These are phyloP conservation scores for Amylostereum areolatum DNA, from an alignment of 1,284 basidiomycete species.

Conservation along the genomic window DNA sequence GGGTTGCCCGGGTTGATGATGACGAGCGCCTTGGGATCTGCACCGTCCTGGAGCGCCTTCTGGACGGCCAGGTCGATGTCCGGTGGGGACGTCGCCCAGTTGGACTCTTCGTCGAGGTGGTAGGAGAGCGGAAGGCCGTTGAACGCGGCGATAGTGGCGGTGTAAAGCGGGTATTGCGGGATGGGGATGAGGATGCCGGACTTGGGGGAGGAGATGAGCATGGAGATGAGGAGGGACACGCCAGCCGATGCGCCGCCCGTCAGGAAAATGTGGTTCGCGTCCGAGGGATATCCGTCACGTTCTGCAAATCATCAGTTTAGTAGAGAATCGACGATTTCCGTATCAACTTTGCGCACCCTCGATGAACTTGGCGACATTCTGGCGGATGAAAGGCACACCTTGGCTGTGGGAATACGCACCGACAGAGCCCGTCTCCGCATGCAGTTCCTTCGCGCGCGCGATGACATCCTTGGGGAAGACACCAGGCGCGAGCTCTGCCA, in stretches of 20 bases:
- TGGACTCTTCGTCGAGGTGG: constrained; percentile 77
- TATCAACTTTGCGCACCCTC: constrained; percentile 44
- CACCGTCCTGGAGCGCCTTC: constrained; percentile 61
- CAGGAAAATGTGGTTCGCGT: constrained; percentile 88
- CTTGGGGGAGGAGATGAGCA: constrained; percentile 64
- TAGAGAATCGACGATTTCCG: not conserved
- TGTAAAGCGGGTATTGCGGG: constrained; percentile 97
- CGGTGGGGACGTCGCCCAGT: constrained; percentile 81
- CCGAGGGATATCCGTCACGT: constrained; percentile 82
- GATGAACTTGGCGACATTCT: constrained; percentile 89
- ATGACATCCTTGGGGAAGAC: constrained; percentile 87
- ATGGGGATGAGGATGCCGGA: constrained; percentile 92
- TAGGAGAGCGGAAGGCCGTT: constrained; percentile 83
- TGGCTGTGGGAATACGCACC: constrained; percentile 97
- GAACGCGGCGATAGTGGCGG: constrained; percentile 87
- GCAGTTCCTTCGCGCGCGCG: constrained; percentile 74
- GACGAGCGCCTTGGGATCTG: constrained; percentile 75
- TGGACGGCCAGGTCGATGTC: constrained; percentile 68
- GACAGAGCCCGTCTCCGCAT: constrained; percentile 86
- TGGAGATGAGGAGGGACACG: constrained; percentile 82
- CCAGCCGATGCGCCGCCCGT: constrained; percentile 93
- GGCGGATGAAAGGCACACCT: constrained; percentile 85
- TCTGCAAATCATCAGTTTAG: constrained; percentile 36
- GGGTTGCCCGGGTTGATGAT: constrained; percentile 98
- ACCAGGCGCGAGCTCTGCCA: constrained; percentile 72